These are phyloP conservation scores for Orbilia blumenaviensis DNA, from an alignment of 2,329 filamentous ascomycete genomes.

Conservation along the genomic window DNA sequence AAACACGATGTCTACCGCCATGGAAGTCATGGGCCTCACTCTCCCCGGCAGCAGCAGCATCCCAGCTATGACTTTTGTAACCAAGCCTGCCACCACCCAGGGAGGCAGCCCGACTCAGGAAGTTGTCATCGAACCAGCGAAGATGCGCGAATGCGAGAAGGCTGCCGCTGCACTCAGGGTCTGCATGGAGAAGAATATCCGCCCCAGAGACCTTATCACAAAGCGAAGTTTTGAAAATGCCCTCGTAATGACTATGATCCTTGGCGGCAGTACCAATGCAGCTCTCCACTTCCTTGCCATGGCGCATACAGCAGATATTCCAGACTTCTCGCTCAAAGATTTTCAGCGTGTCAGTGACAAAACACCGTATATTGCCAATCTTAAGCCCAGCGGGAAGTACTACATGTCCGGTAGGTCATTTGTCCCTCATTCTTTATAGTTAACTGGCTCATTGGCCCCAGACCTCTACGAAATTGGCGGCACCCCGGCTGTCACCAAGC, in stretches of 20 bases:
- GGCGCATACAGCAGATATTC: constrained; percentile 81
- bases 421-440: neutral
- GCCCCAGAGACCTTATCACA: constrained; percentile 80
- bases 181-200: constrained; percentile 84
- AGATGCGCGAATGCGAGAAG: constrained; percentile 85
- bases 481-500: constrained; percentile 84
- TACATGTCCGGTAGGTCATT: constrained; percentile 70
- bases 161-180: constrained; percentile 79
- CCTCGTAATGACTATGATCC: constrained; percentile 85
- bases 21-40: constrained; percentile 86
- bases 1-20: constrained; percentile 90
- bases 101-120: constrained; percentile 17
- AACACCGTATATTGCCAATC: constrained; percentile 84
- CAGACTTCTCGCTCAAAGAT: constrained; percentile 79
- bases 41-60: constrained; percentile 85
- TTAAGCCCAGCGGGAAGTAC: constrained; percentile 83
- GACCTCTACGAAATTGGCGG: constrained; percentile 87
- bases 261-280: constrained; percentile 90
- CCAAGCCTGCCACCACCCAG: constrained; percentile 7
- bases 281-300: constrained; percentile 90
- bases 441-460: constrained; percentile 58
- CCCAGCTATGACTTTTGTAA: constrained; percentile 71
- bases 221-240: constrained; percentile 86
- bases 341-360: constrained; percentile 82
- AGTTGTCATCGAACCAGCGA: constrained; percentile 68